phyloP scores from a whole-genome alignment of 352 stramenopile genomes.

The Sclerospora graminicola region DNA sequence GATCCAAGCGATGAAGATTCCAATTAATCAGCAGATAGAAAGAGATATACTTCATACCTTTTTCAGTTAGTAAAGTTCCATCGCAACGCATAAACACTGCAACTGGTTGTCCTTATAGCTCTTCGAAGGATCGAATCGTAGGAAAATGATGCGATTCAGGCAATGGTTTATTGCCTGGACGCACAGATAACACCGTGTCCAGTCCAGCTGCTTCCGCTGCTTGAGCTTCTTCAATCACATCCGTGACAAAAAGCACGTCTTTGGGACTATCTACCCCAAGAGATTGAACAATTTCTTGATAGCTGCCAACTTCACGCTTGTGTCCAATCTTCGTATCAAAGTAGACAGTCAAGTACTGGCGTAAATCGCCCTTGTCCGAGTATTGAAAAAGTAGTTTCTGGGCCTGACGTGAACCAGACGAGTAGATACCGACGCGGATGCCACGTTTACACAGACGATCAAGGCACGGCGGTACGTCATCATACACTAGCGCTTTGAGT shows the following conservation, averaged over 20 bases:
- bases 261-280: constrained; percentile 67
- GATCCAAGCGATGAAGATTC: no score
- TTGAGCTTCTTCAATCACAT: constrained; percentile 79
- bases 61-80: no score
- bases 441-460: constrained; percentile 57
- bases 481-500: constrained; percentile 86
- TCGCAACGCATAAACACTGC: no score
- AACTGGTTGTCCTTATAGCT: no score
- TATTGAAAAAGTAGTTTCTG: constrained; percentile 85
- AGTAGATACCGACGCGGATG: constrained; percentile 90
- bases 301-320: constrained; percentile 65
- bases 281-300: constrained; percentile 74
- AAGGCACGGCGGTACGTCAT: constrained; percentile 84
- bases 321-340: constrained; percentile 80
- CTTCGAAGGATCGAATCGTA: constrained; percentile 46
- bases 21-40: no score
- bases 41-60: no score
- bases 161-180: constrained; percentile 78
- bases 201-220: constrained; percentile 62
- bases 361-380: constrained; percentile 73
- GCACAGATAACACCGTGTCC: constrained; percentile 63
- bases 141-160: constrained; percentile 41
- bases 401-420: constrained; percentile 83
- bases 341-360: constrained; percentile 61
- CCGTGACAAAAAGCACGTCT: constrained; percentile 85